Conservation (phyloP, 306 rosid genomes). For the Comarum palustre region DNA sequence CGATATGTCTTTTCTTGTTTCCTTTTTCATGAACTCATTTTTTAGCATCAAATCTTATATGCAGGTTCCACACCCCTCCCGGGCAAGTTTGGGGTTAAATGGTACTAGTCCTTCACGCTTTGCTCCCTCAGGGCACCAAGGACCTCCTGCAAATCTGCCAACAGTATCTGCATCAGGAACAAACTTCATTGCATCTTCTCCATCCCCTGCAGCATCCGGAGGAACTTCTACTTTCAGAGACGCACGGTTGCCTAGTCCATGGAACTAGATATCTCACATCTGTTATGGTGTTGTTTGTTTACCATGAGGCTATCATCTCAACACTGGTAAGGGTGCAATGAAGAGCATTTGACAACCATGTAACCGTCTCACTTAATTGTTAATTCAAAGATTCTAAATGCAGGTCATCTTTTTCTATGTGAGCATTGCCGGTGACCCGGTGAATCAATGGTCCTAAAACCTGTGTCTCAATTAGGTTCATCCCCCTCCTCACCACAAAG, state of each 20-base stretch:
- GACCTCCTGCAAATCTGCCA: slow-evolving; percentile 56
- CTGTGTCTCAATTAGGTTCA: background rate
- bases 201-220: slow-evolving; percentile 88
- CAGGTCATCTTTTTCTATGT: background rate
- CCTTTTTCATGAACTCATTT: background rate
- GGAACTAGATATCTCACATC: slow-evolving; percentile 50
- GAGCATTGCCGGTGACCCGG: background rate
- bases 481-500: background rate
- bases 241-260: slow-evolving; percentile 84
- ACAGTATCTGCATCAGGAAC: slow-evolving; percentile 70
- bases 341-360: slow-evolving; percentile 7
- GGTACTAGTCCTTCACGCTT: slow-evolving; percentile 84
- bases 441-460: background rate
- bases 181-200: slow-evolving; percentile 75
- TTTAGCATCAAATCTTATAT: slow-evolving; percentile 21
- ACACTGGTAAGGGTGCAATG: background rate
- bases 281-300: slow-evolving; percentile 14
- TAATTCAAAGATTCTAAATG: background rate
- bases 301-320: slow-evolving; percentile 6
- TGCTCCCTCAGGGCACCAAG: slow-evolving; percentile 57
- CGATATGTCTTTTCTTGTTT: background rate
- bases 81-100: slow-evolving; percentile 45
- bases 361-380: background rate
- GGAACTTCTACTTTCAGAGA: slow-evolving; percentile 83
- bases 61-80: slow-evolving; percentile 75